These are phyloP conservation scores for Colletotrichum gigasporum DNA, from an alignment of 2,329 filamentous ascomycete species.

Conservation along the genomic window DNA sequence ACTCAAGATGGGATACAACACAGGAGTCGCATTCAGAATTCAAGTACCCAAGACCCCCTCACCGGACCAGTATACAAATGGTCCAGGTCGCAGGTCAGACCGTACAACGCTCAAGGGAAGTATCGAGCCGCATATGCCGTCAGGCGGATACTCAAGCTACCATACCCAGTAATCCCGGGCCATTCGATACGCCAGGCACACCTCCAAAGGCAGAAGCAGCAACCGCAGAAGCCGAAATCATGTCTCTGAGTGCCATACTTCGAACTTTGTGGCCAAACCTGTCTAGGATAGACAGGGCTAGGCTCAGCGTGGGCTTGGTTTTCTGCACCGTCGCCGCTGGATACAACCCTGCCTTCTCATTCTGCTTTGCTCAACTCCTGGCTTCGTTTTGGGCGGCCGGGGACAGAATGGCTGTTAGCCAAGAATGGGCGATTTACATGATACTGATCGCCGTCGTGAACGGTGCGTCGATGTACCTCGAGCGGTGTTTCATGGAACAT, in stretches of 20 bases:
- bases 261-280: slow-evolving; percentile 2
- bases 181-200: background rate
- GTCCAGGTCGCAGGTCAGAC: background rate
- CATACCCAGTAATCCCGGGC: background rate
- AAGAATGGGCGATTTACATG: slow-evolving; percentile 76
- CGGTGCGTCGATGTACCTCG: slow-evolving; percentile 69
- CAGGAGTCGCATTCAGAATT: background rate
- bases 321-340: slow-evolving; percentile 72
- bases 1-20: background rate
- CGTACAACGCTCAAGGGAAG: background rate
- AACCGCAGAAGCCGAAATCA: slow-evolving; percentile 18
- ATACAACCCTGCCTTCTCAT: slow-evolving; percentile 79
- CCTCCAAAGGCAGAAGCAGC: too few species aligned
- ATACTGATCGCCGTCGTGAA: slow-evolving; percentile 75
- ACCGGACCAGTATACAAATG: background rate
- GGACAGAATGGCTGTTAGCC: slow-evolving; percentile 57
- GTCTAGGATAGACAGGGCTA: slow-evolving; percentile 51
- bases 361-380: slow-evolving; percentile 77
- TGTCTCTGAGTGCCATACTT: slow-evolving; percentile 46
- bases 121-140: background rate
- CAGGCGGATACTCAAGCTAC: background rate
- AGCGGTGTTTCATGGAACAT: slow-evolving; percentile 77
- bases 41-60: background rate
- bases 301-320: slow-evolving; percentile 69
- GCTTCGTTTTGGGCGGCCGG: slow-evolving; percentile 70